Evolutionary conservation across 75 land plant genomes (phyloP), one percentile per base, ranked within the genome.

Genomic region (Larix kaempferi): DNA sequence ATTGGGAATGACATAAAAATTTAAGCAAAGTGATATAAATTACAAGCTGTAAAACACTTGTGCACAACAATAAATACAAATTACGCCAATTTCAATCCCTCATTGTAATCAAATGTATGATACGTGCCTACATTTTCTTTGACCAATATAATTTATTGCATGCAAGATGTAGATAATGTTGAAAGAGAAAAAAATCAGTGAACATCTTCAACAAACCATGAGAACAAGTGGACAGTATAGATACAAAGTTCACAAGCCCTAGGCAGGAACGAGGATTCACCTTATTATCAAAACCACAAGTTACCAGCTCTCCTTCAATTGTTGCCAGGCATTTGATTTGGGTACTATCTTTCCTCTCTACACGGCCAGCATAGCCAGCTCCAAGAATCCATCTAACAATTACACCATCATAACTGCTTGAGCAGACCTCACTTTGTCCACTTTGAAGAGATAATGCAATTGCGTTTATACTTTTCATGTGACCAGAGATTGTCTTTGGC

Each of bases 381-480:
- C 99, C 99, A 83, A 81, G 84, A 26, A 86, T 80, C 99, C 99
- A 97, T 81, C 86, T 87, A 41, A 89, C 73, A 49, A 97, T 91
- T 5, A 92, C 72, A 19, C 98, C 99, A 84, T 97, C 99, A 80
- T 91, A 97, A 78, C 99, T 97, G 89, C 88, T 86, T 17, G 99
- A 88, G 71, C 86, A 78, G n/a, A 97, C 78, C 64, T 82, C 73
- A 71, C 71, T 84, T 52, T 81, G 85, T 16, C 82, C 78, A 66
- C 83, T 80, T 55, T 83, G 81, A n/a, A 27, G 61, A 19, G 90
- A 77, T 13, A 87, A 83, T 59, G 83, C 64, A 56, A 97, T 77
- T 39, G 92, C 80, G 56, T 75, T 82, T 41, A 93, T 80, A 79
- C 88, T 95, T 82, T 95, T 97, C 89, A 94, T 86, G 77, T 97